Base-by-base conservation (phyloP, 169 alveolate genomes). In the Cryptosporidium ubiquitum region DNA sequence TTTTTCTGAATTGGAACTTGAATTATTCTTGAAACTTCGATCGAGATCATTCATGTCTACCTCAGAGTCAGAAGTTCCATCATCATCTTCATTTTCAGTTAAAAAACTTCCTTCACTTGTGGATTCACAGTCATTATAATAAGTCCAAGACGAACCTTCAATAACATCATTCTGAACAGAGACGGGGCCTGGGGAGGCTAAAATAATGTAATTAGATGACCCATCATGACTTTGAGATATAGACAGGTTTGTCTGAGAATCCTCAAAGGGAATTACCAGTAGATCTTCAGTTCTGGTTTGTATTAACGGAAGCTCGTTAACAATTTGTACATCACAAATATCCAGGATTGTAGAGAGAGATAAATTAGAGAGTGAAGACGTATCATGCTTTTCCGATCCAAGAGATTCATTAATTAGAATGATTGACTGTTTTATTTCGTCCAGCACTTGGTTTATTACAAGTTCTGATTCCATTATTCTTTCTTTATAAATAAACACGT, bases 51-150 rank as follows among this genome's bases (percentile, higher is more conserved):
- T 33, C 49, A 31, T 70, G n/a, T 55, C 44, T 20, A 7, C 31
- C 47, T n/a, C 66, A 70, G 33, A 29, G 18, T 73, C 69, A 73
- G 61, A 51, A 73, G 42, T 23, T 37, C 58, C 52, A 33, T 73
- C 69, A 31, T 73, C 85, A 20, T 29, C 40, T 12, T 70, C 85
- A 42, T 40, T 16, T 12, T 64, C 75, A 14, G 89, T 26, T 12
- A 79, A 23, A 64, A 58, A 79, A 33, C 89, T 79, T 16, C 89
- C 89, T n/a, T 58, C 89, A 66, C 89, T 79, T 20, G 89, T 79
- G 16, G 89, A 79, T 40, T 79, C 89, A 61, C 68, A 79, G 47
- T 79, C 89, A 40, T 79, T 79, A 10, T 71, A 6, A 61, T 58
- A 47, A 26, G 26, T 29, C 73, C 73, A 79, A 49, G 60, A 20